Conservation (phyloP, 345 rosid species). For the Ceriops decandra region DNA sequence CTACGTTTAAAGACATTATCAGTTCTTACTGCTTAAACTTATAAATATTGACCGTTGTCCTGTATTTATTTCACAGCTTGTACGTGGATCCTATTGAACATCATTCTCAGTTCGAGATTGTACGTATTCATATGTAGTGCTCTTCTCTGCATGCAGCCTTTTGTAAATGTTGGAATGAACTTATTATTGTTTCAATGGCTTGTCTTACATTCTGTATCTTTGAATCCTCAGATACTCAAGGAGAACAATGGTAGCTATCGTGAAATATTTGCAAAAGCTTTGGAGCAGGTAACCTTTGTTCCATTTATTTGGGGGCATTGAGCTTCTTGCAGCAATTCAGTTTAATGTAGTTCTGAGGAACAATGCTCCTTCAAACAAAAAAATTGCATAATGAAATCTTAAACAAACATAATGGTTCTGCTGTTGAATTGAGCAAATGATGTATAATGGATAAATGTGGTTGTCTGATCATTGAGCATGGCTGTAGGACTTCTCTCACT, state of each 20-base stretch:
- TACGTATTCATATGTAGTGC: conserved; percentile 19
- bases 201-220: neutral
- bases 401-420: no score
- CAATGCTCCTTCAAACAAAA: no score
- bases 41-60: conserved; percentile 3
- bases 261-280: conserved; percentile 39
- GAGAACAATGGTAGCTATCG: conserved; percentile 31
- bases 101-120: conserved; percentile 38
- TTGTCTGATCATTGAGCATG: conserved; percentile 20
- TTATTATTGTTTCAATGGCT: neutral
- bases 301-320: conserved; percentile 2
- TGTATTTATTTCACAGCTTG: conserved; percentile 31
- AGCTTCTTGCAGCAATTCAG: neutral
- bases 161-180: neutral
- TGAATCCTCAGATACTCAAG: conserved; percentile 34
- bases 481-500: conserved; percentile 28
- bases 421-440: neutral
- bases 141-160: neutral
- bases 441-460: conserved; percentile 6
- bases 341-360: neutral
- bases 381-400: neutral
- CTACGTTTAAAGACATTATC: neutral
- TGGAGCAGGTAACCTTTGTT: conserved; percentile 37
- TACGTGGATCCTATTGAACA: conserved; percentile 39
- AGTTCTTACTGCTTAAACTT: neutral